Percentiles rank a stretch among this genome's conserved stretches.
Conservation (phyloP, 768 basidiomycete species). For the Lactifluus volemus region DNA sequence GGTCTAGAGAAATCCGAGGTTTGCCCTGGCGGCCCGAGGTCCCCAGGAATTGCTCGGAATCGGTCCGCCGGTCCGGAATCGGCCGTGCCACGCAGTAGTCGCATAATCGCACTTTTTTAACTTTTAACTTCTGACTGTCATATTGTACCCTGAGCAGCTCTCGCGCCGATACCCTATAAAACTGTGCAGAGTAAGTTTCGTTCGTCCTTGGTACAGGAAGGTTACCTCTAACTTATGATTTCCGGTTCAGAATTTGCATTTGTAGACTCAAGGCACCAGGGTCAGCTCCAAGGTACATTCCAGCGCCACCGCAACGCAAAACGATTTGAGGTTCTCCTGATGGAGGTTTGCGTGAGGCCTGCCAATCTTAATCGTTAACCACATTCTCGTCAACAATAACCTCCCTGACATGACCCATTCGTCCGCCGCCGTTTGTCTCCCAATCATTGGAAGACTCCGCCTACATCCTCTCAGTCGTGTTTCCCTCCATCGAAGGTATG, state of each 20-base stretch:
- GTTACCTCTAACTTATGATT: not conserved
- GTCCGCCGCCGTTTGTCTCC: not conserved
- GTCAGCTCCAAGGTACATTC: not conserved
- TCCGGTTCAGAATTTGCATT: not conserved
- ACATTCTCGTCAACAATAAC: not conserved
- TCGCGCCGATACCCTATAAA: too few relatives aligned
- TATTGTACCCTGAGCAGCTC: too few relatives aligned
- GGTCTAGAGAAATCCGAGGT: too few relatives aligned
- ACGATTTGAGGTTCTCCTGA: not conserved
- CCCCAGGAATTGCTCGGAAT: too few relatives aligned
- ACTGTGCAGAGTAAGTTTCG: too few relatives aligned
- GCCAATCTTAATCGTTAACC: not conserved
- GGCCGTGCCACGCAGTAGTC: too few relatives aligned
- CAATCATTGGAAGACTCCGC: not conserved
- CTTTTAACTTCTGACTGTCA: too few relatives aligned
- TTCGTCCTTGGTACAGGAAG: too few relatives aligned
- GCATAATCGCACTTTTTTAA: too few relatives aligned
- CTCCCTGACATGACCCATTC: not conserved
- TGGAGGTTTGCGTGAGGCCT: not conserved
- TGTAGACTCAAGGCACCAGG: not conserved
- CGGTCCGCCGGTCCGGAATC: too few relatives aligned
- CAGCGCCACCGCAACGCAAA: not conserved
- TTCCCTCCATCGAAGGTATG: not conserved
- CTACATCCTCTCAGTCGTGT: not conserved
- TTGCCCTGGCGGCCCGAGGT: too few relatives aligned